phyloP scores from a whole-genome alignment of 176 grass and related monocot species.

The Juncus effusus region DNA sequence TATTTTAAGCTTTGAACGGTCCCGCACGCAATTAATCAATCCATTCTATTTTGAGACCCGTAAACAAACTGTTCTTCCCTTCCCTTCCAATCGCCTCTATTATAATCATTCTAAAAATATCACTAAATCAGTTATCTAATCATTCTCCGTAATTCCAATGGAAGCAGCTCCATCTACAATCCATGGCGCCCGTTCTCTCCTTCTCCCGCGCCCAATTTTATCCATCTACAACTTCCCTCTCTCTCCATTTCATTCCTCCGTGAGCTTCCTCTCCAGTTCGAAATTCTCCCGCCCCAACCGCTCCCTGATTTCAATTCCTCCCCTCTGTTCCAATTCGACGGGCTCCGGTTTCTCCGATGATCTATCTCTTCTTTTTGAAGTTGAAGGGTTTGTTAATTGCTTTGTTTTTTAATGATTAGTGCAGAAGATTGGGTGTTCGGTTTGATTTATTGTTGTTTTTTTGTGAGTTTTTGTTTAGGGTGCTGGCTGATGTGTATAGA shows the following conservation, averaged over 20 bases:
- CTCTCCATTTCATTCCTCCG: neutral
- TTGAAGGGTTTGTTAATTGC: conserved; percentile 31
- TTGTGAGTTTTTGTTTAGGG: conserved; percentile 46
- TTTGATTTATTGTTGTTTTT: neutral
- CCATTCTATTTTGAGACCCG: no score
- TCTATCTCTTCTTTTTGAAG: conserved; percentile 35
- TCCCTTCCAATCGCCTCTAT: neutral
- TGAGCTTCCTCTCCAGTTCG: conserved; percentile 2
- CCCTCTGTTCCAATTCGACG: neutral
- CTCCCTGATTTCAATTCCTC: conserved; percentile 3
- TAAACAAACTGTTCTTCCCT: neutral
- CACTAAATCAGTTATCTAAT: no score
- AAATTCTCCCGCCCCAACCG: conserved; percentile 12
- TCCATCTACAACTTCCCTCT: neutral
- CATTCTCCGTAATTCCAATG: neutral
- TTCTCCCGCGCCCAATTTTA: no score
- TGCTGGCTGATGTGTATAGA: conserved; percentile 74
- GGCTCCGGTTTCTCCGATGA: neutral
- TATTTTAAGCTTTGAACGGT: no score
- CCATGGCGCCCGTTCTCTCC: no score
- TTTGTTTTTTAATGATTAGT: neutral
- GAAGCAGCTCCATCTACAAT: no score
- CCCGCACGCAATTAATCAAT: no score
- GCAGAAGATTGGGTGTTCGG: neutral
- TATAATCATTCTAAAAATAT: no score